Percentiles rank a stretch among this genome's conserved stretches.
These are phyloP conservation scores for Hibiscus syriacus DNA, from an alignment of 345 rosid species.

Conservation along the genomic window DNA sequence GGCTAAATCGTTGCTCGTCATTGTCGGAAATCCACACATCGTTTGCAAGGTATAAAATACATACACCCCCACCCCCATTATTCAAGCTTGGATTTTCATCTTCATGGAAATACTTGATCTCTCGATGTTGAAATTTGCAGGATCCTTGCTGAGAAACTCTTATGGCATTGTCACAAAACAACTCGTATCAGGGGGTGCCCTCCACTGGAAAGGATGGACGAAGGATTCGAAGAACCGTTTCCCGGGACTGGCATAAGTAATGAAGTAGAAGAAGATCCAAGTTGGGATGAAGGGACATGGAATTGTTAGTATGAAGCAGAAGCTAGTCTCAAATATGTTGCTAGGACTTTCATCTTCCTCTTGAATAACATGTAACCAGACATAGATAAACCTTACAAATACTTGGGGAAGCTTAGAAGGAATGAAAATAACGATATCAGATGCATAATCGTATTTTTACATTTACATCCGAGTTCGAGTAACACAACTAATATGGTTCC, in stretches of 20 bases:
- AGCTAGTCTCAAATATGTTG: not conserved
- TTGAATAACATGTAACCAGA: not conserved
- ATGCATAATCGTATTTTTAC: not conserved
- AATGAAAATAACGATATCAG: not conserved
- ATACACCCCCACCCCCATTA: not conserved
- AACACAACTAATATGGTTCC: too few species aligned
- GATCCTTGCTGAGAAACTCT: conserved; percentile 45
- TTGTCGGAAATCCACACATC: conserved; percentile 52
- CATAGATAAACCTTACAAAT: too few species aligned
- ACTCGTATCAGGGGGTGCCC: conserved; percentile 41
- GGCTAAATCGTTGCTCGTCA: conserved; percentile 41
- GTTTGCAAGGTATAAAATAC: conserved; percentile 32
- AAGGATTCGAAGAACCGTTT: not conserved
- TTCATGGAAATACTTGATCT: not conserved
- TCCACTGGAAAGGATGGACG: conserved; percentile 26
- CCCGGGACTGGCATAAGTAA: not conserved
- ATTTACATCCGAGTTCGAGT: not conserved
- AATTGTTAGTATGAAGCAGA: not conserved
- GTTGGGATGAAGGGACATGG: conserved; percentile 7
- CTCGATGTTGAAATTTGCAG: conserved; percentile 17
- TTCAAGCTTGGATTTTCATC: not conserved
- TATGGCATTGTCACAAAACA: conserved; percentile 37
- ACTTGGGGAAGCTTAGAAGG: not conserved
- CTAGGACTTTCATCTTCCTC: not conserved
- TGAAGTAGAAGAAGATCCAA: conserved; percentile 1